Percentiles rank a stretch among this genome's conserved stretches.
phyloP scores from a whole-genome alignment of 2,329 filamentous ascomycete species.

The Fusarium verticillioides region DNA sequence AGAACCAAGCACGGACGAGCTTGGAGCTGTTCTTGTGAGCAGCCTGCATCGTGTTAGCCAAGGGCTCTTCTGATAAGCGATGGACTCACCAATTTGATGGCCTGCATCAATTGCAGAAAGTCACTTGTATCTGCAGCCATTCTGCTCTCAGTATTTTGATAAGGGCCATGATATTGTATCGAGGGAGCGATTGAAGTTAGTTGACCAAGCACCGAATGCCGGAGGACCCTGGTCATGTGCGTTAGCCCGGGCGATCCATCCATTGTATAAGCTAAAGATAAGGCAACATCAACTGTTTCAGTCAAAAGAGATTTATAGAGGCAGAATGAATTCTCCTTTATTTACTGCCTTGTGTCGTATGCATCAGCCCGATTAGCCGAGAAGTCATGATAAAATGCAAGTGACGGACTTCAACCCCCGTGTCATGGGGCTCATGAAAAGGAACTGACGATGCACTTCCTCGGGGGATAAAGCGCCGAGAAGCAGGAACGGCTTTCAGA shows the following conservation, averaged over 20 bases:
- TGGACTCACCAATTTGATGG: slow-evolving; percentile 37
- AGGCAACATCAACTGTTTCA: neutral
- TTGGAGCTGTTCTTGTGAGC: slow-evolving; percentile 28
- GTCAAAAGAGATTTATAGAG: neutral
- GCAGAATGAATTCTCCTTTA: neutral
- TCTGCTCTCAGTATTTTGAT: slow-evolving; percentile 1
- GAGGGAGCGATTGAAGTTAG: slow-evolving; percentile 6
- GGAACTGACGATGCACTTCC: slow-evolving; percentile 19
- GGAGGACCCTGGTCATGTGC: slow-evolving; percentile 22
- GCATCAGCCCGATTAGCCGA: neutral
- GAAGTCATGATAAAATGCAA: neutral
- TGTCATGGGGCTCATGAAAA: neutral
- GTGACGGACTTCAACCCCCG: slow-evolving; percentile 16
- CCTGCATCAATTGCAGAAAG: slow-evolving; percentile 30
- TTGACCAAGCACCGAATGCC: slow-evolving; percentile 9
- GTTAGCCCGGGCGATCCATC: slow-evolving; percentile 15
- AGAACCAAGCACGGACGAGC: slow-evolving; percentile 57
- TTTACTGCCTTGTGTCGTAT: neutral
- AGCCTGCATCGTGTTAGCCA: slow-evolving; percentile 31
- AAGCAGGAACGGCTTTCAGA: slow-evolving; percentile 6
- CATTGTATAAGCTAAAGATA: slow-evolving; percentile 3
- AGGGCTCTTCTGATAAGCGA: neutral
- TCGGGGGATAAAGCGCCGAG: neutral
- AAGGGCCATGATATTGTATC: slow-evolving; percentile 3
- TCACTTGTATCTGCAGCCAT: slow-evolving; percentile 31